phyloP scores from a whole-genome alignment of 2,329 filamentous ascomycete species.

The Fusarium xylarioides region DNA sequence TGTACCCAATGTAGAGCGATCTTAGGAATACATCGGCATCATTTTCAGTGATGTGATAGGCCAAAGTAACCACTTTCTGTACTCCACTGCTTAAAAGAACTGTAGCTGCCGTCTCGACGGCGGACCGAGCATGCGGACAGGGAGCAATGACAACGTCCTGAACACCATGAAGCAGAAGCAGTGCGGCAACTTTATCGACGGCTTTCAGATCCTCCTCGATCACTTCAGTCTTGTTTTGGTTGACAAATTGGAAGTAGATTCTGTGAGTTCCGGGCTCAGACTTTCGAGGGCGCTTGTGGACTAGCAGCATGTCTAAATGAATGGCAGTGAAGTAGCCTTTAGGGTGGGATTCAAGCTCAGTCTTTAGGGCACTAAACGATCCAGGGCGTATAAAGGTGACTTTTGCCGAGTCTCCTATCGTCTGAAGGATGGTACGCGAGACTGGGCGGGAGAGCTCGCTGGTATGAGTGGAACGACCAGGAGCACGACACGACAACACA shows the following conservation, averaged over 20 bases:
- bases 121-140: not conserved
- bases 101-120: not conserved
- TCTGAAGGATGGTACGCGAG: not conserved
- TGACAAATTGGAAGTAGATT: not conserved
- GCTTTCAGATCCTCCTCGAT: not conserved
- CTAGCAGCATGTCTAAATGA: not conserved
- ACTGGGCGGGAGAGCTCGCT: not conserved
- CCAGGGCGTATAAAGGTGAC: not conserved
- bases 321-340: not conserved
- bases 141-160: not conserved
- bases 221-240: not conserved
- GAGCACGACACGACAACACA: not conserved
- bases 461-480: not conserved
- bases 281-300: not conserved
- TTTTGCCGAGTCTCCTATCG: not conserved
- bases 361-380: fast-evolving
- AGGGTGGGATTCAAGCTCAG: not conserved
- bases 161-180: not conserved
- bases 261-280: not conserved
- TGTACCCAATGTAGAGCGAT: not conserved
- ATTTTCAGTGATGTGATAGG: not conserved
- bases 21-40: not conserved
- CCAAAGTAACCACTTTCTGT: not conserved
- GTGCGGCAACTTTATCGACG: not conserved
- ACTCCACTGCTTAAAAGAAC: not conserved